A percentile compares a stretch with the other conserved stretches of the same genome.
These are phyloP conservation scores for Cyclotella cryptica DNA, from an alignment of 108 stramenopile genomes.

Conservation along the genomic window DNA sequence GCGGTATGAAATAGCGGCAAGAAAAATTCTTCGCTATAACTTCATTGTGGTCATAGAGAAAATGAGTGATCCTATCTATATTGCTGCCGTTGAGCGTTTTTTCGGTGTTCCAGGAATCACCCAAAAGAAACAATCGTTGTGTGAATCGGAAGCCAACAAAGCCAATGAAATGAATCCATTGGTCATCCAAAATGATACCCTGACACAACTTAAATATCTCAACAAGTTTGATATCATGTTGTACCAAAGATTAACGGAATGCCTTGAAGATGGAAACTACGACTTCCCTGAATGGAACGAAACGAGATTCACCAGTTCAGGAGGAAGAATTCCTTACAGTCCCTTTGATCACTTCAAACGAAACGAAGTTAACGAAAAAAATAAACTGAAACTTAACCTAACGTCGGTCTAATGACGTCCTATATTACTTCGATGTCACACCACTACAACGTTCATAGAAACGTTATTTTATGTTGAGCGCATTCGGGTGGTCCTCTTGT, in stretches of 20 bases:
- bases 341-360: slow-evolving; percentile 8
- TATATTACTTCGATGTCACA: too few relatives aligned
- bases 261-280: slow-evolving; percentile 23
- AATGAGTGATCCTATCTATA: slow-evolving; percentile 30
- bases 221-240: slow-evolving; percentile 38
- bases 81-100: slow-evolving; percentile 25
- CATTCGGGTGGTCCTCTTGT: too few relatives aligned
- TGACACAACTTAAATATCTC: slow-evolving; percentile 11
- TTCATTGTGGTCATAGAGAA: slow-evolving; percentile 37
- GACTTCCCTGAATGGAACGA: slow-evolving; percentile 40
- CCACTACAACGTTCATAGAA: too few relatives aligned
- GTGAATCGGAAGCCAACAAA: slow-evolving; percentile 29
- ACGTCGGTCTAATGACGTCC: too few relatives aligned
- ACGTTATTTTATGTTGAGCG: too few relatives aligned
- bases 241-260: slow-evolving; percentile 32
- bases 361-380: not conserved
- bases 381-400: not conserved
- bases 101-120: slow-evolving; percentile 40
- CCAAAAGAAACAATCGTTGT: slow-evolving; percentile 17
- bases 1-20: slow-evolving; percentile 26
- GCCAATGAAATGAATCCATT: slow-evolving; percentile 28
- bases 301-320: slow-evolving; percentile 21
- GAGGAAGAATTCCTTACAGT: slow-evolving; percentile 6
- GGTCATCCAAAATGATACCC: slow-evolving; percentile 30
- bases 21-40: slow-evolving; percentile 32